Percentiles rank a stretch among this genome's conserved stretches.
Evolutionary conservation across 345 rosid species (phyloP).

Genomic region (Eucalyptus erythrocorys): DNA sequence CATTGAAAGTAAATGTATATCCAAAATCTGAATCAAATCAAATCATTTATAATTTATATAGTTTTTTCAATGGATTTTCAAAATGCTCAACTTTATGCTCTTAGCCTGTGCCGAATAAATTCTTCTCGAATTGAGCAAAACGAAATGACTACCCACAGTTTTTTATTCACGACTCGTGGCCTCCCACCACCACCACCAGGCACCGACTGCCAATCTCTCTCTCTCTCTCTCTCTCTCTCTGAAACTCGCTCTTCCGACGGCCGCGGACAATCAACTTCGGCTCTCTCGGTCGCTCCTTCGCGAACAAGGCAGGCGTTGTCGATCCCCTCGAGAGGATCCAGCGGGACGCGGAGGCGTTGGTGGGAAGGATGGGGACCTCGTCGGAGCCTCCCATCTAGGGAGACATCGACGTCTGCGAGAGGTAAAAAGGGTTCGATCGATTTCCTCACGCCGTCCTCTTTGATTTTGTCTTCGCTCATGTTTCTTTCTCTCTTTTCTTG

Average conservation of each 20-base stretch:
- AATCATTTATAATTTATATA: too few relatives aligned
- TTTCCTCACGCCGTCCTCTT: too few relatives aligned
- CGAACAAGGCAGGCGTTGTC: background rate
- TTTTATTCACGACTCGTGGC: background rate
- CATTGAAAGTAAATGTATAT: too few relatives aligned
- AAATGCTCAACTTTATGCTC: accelerated
- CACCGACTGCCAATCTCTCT: background rate
- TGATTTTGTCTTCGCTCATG: background rate
- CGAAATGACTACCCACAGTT: background rate
- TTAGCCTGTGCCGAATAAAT: too few relatives aligned
- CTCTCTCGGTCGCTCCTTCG: background rate
- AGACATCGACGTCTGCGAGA: constrained; percentile 34
- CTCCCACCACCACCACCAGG: background rate
- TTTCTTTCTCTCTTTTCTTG: background rate
- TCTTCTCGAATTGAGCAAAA: background rate
- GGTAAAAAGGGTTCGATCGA: background rate
- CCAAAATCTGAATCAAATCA: too few relatives aligned
- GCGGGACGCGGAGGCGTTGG: background rate
- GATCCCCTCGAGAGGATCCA: background rate
- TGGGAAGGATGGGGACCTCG: background rate
- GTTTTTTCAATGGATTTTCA: accelerated
- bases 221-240: background rate
- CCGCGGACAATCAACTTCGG: background rate
- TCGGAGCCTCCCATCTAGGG: constrained; percentile 22
- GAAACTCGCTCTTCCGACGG: background rate